Evolutionary conservation across 495 filamentous ascomycete genomes (phyloP).

Genomic region (Emericellopsis terricola): DNA sequence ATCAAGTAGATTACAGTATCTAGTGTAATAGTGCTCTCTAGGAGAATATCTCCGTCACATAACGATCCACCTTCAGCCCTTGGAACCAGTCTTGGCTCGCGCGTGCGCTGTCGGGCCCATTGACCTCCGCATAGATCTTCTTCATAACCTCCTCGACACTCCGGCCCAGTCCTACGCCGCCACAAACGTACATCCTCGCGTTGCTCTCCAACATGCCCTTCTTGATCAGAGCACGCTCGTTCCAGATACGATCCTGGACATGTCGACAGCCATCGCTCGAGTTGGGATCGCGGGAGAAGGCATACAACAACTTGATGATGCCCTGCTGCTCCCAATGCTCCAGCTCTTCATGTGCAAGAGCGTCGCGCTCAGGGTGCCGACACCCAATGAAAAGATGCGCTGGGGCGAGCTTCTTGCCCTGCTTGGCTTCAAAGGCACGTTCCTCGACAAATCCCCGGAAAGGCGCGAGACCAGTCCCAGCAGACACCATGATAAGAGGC

Average conservation of each 20-base stretch:
- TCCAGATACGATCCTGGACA: conserved; percentile 44
- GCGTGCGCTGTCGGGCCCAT: conserved; percentile 16
- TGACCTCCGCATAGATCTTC: conserved; percentile 19
- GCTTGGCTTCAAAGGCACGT: conserved; percentile 33
- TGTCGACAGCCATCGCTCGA: conserved; percentile 23
- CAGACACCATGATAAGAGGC: conserved; percentile 49
- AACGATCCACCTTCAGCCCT: conserved; percentile 37
- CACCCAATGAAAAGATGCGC: conserved; percentile 50
- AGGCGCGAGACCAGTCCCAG: conserved; percentile 40
- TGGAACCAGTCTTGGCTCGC: conserved; percentile 36
- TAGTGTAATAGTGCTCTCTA: conserved; percentile 6
- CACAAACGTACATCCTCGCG: conserved; percentile 50
- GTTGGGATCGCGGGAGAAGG: conserved; percentile 26
- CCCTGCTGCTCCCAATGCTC: conserved; percentile 35
- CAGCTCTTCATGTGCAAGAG: conserved; percentile 42
- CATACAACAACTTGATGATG: conserved; percentile 35
- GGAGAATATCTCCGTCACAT: conserved; percentile 54
- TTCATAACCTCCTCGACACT: conserved; percentile 28
- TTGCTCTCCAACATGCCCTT: conserved; percentile 37
- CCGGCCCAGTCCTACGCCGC: conserved; percentile 40
- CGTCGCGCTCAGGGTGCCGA: conserved; percentile 38
- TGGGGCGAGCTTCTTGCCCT: conserved; percentile 32
- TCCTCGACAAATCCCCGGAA: conserved; percentile 58
- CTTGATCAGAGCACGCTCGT: conserved; percentile 29
- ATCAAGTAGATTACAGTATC: background rate